Evolutionary conservation across 176 grass and related monocot genomes (phyloP).

Genomic region (Juncus effusus): DNA sequence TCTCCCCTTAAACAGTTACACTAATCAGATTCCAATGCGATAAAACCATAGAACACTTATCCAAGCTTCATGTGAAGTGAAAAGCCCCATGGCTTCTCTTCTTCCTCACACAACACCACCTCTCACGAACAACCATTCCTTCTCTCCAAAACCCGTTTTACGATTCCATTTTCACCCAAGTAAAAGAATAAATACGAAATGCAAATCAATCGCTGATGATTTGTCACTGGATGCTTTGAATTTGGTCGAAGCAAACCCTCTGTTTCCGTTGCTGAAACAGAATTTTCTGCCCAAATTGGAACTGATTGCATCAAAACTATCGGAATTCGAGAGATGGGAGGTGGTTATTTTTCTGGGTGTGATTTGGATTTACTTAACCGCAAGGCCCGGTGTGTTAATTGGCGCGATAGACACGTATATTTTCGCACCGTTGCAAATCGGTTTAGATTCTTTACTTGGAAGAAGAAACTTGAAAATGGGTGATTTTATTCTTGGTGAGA

Average conservation of each 20-base stretch:
- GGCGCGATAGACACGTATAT: constrained; percentile 78
- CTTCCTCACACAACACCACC: constrained; percentile 28
- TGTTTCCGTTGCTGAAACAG: constrained; percentile 22
- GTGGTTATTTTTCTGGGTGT: constrained; percentile 29
- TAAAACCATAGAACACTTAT: constrained; percentile 21
- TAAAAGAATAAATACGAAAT: neutral
- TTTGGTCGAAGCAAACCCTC: constrained; percentile 16
- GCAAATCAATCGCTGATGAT: constrained; percentile 13
- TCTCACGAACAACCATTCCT: constrained; percentile 16
- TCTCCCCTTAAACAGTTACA: constrained; percentile 3
- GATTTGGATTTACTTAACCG: constrained; percentile 81
- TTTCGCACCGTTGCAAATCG: constrained; percentile 76
- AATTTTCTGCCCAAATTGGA: constrained; percentile 37
- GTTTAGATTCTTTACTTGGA: constrained; percentile 57
- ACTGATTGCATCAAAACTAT: constrained; percentile 32
- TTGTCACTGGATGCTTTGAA: constrained; percentile 1
- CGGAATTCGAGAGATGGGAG: constrained; percentile 54
- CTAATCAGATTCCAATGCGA: neutral
- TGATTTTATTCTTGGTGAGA: constrained; percentile 80
- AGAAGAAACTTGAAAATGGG: constrained; percentile 79
- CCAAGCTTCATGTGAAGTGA: constrained; percentile 13
- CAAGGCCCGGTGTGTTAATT: constrained; percentile 68
- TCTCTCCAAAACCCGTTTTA: constrained; percentile 2
- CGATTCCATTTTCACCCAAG: constrained; percentile 1
- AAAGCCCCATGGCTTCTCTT: constrained; percentile 33